These are phyloP conservation scores for Lentithecium fluviatile DNA, from an alignment of 495 filamentous ascomycete genomes.

Conservation along the genomic window DNA sequence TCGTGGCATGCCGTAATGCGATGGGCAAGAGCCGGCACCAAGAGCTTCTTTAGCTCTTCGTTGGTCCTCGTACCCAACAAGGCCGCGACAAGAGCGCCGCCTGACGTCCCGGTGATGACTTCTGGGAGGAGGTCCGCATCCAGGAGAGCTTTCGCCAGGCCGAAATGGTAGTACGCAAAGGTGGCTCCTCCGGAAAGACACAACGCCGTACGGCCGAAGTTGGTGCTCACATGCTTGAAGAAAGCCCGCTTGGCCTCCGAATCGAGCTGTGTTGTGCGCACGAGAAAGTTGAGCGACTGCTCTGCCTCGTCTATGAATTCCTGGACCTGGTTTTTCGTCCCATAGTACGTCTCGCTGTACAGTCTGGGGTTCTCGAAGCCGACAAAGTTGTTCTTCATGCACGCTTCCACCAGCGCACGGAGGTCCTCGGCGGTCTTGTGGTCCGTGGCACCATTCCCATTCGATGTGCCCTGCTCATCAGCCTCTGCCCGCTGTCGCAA, in stretches of 20 bases:
- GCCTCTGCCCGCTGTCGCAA: conserved; percentile 56
- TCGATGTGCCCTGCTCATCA: conserved; percentile 29
- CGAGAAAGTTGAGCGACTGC: conserved; percentile 63
- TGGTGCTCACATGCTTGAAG: conserved; percentile 84
- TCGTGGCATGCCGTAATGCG: conserved; percentile 87
- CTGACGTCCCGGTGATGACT: conserved; percentile 93
- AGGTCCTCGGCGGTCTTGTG: conserved; percentile 67
- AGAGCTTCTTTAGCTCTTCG: conserved; percentile 77
- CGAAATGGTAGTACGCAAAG: conserved; percentile 97
- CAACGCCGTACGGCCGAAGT: conserved; percentile 88
- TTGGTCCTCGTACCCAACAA: conserved; percentile 87
- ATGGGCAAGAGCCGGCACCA: conserved; percentile 80
- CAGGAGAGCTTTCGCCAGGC: conserved; percentile 84
- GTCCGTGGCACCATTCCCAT: conserved; percentile 40
- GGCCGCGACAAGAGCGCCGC: conserved; percentile 87
- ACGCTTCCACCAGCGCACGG: conserved; percentile 73
- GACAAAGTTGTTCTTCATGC: conserved; percentile 95
- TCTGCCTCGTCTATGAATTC: conserved; percentile 77
- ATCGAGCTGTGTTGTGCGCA: conserved; percentile 63
- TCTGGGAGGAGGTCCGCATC: conserved; percentile 84
- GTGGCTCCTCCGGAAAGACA: conserved; percentile 93
- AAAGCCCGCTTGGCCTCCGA: conserved; percentile 73
- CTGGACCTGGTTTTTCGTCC: conserved; percentile 90
- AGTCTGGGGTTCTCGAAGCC: conserved; percentile 92
- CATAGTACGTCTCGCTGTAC: conserved; percentile 94